Evolutionary conservation across 495 filamentous ascomycete genomes (phyloP).

Genomic region (Choiromyces venosus): DNA sequence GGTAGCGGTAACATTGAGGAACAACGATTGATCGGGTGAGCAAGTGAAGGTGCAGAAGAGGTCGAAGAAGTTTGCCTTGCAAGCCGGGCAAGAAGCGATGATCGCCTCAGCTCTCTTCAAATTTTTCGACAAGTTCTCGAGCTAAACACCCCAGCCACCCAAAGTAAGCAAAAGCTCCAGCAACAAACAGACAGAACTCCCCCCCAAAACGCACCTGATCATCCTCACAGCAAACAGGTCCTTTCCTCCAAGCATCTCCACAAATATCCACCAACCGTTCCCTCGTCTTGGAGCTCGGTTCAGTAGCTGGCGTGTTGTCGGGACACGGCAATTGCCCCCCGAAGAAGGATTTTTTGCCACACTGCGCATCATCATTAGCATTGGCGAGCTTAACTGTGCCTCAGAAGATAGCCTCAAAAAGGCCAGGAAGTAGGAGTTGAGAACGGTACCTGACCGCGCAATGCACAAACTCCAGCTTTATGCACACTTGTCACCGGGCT

Average conservation of each 20-base stretch:
- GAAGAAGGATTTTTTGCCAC: constrained; percentile 82
- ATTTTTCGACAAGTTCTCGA: constrained; percentile 70
- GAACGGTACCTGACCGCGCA: constrained; percentile 57
- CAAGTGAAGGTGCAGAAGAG: constrained; percentile 97
- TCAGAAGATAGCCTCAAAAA: neutral
- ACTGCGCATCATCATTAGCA: constrained; percentile 50
- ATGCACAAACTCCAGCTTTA: constrained; percentile 82
- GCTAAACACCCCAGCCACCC: constrained; percentile 47
- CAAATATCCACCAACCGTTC: constrained; percentile 78
- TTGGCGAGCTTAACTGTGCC: neutral
- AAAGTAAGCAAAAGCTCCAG: constrained; percentile 33
- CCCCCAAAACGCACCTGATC: constrained; percentile 61
- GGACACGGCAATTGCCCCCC: constrained; percentile 81
- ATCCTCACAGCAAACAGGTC: constrained; percentile 73
- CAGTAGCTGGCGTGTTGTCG: constrained; percentile 78
- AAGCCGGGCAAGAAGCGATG: constrained; percentile 88
- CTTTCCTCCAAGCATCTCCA: constrained; percentile 74
- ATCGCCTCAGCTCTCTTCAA: constrained; percentile 80
- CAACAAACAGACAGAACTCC: neutral
- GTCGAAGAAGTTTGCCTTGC: constrained; percentile 95
- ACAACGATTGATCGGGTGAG: constrained; percentile 91
- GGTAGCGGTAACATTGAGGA: constrained; percentile 84
- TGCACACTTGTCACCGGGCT: constrained; percentile 57
- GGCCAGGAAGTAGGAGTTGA: neutral
- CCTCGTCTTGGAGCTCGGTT: constrained; percentile 62